Evolutionary conservation across 306 rosid genomes (phyloP).

Genomic region (Vigna unguiculata): DNA sequence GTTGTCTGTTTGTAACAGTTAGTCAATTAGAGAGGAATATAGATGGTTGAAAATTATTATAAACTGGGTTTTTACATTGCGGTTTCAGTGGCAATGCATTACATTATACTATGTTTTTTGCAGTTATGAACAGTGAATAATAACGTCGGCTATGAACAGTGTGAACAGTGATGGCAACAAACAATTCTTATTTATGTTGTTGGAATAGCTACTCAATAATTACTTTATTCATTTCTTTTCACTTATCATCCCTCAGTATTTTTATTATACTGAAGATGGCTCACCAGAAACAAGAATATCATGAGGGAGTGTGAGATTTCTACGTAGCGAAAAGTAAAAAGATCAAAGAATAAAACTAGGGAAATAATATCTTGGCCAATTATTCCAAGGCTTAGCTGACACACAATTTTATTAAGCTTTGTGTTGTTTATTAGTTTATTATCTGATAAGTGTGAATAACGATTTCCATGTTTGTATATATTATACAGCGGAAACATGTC

Average conservation of each 20-base stretch:
- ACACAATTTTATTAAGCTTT: not conserved
- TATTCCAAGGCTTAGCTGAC: conserved; percentile 3
- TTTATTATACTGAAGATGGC: conserved; percentile 1
- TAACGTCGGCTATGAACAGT: no score
- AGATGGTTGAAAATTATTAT: not conserved
- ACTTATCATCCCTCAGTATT: conserved; percentile 5
- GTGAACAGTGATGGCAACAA: no score
- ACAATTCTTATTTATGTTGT: no score
- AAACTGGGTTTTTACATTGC: not conserved
- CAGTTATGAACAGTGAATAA: no score
- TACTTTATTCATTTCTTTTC: conserved; percentile 11
- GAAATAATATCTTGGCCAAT: conserved; percentile 14
- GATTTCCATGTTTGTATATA: conserved; percentile 28
- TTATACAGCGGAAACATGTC: conserved; percentile 81
- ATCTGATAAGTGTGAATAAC: conserved; percentile 27
- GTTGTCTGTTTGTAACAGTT: not conserved
- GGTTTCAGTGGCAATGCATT: no score
- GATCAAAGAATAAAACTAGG: conserved; percentile 6
- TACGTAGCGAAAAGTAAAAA: not conserved
- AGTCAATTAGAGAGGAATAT: not conserved
- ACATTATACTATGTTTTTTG: no score
- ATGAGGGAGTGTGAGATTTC: conserved; percentile 6
- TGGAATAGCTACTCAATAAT: not conserved
- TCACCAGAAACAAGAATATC: not conserved
- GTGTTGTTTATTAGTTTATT: not conserved